Evolutionary conservation across 768 basidiomycete species (phyloP), one percentile per base, ranked within the genome.

Genomic region (Glaciozyma martinii): DNA sequence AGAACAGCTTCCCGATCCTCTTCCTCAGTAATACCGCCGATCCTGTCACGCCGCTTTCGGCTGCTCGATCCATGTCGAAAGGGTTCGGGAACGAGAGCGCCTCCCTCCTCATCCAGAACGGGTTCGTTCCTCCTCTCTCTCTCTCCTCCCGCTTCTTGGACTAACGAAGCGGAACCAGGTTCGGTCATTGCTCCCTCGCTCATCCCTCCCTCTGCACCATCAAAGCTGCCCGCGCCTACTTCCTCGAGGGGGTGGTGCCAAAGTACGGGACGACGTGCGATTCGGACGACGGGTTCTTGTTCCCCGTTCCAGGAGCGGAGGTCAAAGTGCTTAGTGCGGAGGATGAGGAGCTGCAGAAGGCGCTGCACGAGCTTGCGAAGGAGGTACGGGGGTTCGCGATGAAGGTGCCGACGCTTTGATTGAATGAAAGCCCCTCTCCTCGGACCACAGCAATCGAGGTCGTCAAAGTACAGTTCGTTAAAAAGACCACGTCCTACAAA

Each of bases 151-250:
- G 5, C 10, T 9, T 32, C 32, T 19, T 21, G 37, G 1, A 16
- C 23, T 29, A 46, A 59, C 47, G 33, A 23, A 6, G 7, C 8
- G 19, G 42, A 9, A 8, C 2, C 43, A 65, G 67, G 6, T 69
- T 60, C 50, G 71, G 71, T 13, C 71, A 72, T 53, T 69, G 68
- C 47, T 67, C 66, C 1, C n/a, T 60, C 25, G 66, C 68, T 1
- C 68, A 69, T 18, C 71, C 71, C 18, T 70, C 68, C 0, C 50
- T 66, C n/a, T 72, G 71, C 49, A 67, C 68, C 12, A 64, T 64
- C 3, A 65, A 70, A 50, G 29, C 19, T 6, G 33, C 61, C 2
- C 61, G 67, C 6, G 21, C 55, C 29, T 72, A 70, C 60, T 61
- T 72, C 63, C 40, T 70, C 57, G 42, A 72, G 13, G 68, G 68